These are phyloP conservation scores for Solanum piurae DNA, from an alignment of 257 asterid species.

Conservation along the genomic window DNA sequence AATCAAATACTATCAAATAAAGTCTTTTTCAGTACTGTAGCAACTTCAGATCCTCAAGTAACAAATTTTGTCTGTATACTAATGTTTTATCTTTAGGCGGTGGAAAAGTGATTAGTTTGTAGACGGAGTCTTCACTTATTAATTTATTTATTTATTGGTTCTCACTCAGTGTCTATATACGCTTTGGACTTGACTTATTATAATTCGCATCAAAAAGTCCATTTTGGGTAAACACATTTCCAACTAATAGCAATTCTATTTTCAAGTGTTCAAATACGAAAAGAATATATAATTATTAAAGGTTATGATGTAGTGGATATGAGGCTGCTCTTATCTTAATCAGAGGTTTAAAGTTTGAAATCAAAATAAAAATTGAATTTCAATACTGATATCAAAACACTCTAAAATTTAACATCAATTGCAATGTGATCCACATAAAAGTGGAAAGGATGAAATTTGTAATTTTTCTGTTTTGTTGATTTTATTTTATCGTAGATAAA, in stretches of 20 bases:
- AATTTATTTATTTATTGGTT: background rate
- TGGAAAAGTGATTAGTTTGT: background rate
- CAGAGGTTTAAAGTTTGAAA: no score
- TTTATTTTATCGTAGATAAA: background rate
- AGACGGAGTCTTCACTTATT: background rate
- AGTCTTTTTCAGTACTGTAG: background rate
- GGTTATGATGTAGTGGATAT: background rate
- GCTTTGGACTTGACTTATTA: background rate
- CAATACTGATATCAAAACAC: no score
- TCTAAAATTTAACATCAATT: background rate
- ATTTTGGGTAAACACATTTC: background rate
- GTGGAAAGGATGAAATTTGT: background rate
- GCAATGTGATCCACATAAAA: background rate
- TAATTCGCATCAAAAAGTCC: no score
- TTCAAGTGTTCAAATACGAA: background rate
- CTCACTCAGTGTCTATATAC: background rate
- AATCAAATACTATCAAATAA: background rate
- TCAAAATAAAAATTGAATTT: no score
- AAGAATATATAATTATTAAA: no score
- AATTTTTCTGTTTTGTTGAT: background rate
- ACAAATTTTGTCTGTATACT: background rate
- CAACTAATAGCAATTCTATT: background rate
- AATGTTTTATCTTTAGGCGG: background rate
- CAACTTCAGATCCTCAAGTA: background rate
- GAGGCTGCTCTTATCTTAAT: rapidly evolving